Evolutionary conservation across 805 yeast species (phyloP), one percentile per base, ranked within the genome.

Genomic region (Yarrowia sp.): DNA sequence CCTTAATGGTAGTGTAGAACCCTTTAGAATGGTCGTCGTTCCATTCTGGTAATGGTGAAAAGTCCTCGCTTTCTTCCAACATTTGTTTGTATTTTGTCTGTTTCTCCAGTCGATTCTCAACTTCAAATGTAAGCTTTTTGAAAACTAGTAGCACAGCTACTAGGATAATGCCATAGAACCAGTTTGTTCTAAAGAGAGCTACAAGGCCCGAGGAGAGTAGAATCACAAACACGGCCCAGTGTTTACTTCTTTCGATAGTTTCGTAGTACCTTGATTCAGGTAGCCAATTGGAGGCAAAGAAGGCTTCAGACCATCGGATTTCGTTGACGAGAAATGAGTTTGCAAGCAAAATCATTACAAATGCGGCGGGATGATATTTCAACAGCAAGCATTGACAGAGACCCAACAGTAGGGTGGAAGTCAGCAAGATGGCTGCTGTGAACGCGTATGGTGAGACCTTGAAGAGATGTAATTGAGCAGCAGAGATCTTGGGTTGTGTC

Each of bases 241-340:
- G 19, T n/a, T 28, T 46, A 36, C 52, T 46, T 24, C 17, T 46
- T 2, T 46, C 36, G 2, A 12, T 2, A 11, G 11, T 14, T 9
- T 46, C 52, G 12, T 28, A 46, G 36, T 46, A 46, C n/a, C 14
- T 8, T 11, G 35, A 28, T 8, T 46, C 35, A 5, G 52, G 52
- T 14, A 46, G n/a, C 52, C 52, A 46, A 24, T 46, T 46, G 35
- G 52, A 46, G n/a, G 36, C 52, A 30, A 46, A 46, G 21, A 28
- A 46, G 10, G 36, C 36, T 11, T 46, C 52, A 11, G 52, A 28
- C 22, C n/a, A 46, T 24, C 28, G 28, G 52, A 46, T 28, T 46
- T 46, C 52, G 52, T 46, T 46, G 36, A 28, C 52, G 24, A 46
- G 24, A 30, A 28, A 46, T n/a, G 52, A 46, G 24, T 19, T 46